phyloP scores from a whole-genome alignment of 164 flowering plant species.

The Warburgia ugandensis region DNA sequence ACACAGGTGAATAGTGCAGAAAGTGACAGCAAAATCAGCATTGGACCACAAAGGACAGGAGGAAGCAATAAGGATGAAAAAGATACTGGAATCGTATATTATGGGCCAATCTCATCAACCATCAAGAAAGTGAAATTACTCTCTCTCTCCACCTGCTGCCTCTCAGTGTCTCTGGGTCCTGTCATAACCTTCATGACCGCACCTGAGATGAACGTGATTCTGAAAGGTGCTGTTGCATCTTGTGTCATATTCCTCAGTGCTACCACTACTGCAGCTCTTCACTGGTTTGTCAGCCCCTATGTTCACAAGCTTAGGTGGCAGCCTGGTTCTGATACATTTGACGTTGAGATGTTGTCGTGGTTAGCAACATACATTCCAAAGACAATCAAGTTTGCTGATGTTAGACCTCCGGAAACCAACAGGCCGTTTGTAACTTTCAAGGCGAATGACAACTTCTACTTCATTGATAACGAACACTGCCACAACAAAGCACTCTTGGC shows the following conservation, averaged over 20 bases:
- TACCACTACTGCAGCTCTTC: slow-evolving; percentile 77
- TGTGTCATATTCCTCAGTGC: slow-evolving; percentile 88
- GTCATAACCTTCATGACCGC: slow-evolving; percentile 90
- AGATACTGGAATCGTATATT: slow-evolving; percentile 48
- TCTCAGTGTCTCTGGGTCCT: slow-evolving; percentile 87
- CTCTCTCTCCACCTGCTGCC: slow-evolving; percentile 93
- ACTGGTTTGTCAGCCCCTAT: slow-evolving; percentile 96
- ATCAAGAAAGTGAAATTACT: slow-evolving; percentile 93
- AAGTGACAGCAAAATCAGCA: slow-evolving; percentile 64
- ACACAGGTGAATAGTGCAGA: slow-evolving; percentile 18
- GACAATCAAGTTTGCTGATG: slow-evolving; percentile 76
- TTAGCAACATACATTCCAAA: slow-evolving; percentile 50
- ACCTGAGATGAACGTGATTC: slow-evolving; percentile 70
- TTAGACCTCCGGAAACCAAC: slow-evolving; percentile 60
- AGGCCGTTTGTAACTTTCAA: slow-evolving; percentile 82
- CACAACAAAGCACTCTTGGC: slow-evolving; percentile 91
- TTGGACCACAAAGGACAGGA: slow-evolving; percentile 54
- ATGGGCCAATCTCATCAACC: slow-evolving; percentile 87
- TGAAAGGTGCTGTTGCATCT: slow-evolving; percentile 89
- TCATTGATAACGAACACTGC: slow-evolving; percentile 71
- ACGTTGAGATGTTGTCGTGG: slow-evolving; percentile 95
- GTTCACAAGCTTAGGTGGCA: slow-evolving; percentile 89
- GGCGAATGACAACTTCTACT: slow-evolving; percentile 71
- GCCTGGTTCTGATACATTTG: slow-evolving; percentile 80
- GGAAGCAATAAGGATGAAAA: slow-evolving; percentile 33